Evolutionary conservation across 2,329 filamentous ascomycete species (phyloP), one percentile per base, ranked within the genome.

Genomic region (Botrytis pseudocinerea): DNA sequence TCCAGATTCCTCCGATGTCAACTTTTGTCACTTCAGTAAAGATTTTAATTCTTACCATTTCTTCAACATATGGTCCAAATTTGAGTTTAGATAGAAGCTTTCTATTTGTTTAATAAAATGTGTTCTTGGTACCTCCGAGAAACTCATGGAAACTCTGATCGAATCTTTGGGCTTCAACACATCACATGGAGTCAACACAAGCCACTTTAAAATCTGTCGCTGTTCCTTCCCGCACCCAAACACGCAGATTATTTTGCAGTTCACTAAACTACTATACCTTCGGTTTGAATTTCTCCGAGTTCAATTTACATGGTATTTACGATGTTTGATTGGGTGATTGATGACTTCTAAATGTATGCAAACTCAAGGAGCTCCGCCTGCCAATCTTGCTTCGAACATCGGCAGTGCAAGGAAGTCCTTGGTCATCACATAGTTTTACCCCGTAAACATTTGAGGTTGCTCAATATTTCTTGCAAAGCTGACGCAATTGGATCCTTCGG

Each of bases 331-430:
- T 64, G 48, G 48, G 16, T n/a, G 38, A 18, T 65, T 20, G 38
- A 18, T 65, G 60, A 22, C 46, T 66, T 57, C 22, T 44, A 44
- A 71, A 35, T 63, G 60, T 60, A 65, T 65, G 69, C 61, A 71
- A 42, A 25, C 65, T 57, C 35, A 57, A 68, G 35, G 35, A 57
- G 25, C n/a, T 28, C 35, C 18, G 60, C 38, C 38, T 66, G 60
- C 61, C 66, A 69, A 69, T 69, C 66, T 61, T 65, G 60, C 69
- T 59, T 66, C n/a, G 7, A 71, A 8, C 25, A 25, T 28, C n/a
- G 42, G 65, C 35, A 28, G 65, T 57, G 25, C 32, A 64, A 46
- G 46, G 46, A 57, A 71, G 46, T 18, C 38, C n/a, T 35, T 44
- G 25, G 32, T 16, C n/a, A n/a, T 42, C 28, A 18, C 20, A 16